Percentiles rank a stretch among this genome's conserved stretches.
Evolutionary conservation across 1,284 basidiomycete species (phyloP).

Genomic region (Cryptococcus sp.): DNA sequence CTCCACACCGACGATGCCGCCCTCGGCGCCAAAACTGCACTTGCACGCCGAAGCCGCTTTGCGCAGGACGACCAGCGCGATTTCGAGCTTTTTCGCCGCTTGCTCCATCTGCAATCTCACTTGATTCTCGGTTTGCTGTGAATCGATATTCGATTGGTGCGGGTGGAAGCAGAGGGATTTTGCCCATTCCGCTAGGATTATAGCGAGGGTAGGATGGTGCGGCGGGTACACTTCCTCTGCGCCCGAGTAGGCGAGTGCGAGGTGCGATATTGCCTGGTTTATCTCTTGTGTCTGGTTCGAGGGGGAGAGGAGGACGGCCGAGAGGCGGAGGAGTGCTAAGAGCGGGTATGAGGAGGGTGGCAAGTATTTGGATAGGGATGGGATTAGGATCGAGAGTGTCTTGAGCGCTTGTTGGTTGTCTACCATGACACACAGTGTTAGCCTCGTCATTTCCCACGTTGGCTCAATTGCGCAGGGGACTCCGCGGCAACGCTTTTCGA

Average conservation of each 20-base stretch:
- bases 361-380: constrained; percentile 64
- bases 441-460: too few species aligned
- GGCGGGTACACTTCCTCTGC: constrained; percentile 59
- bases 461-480: too few species aligned
- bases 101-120: constrained; percentile 41
- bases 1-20: constrained; percentile 45
- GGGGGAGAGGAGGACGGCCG: constrained; percentile 47
- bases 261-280: constrained; percentile 58
- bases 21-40: constrained; percentile 46
- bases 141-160: not conserved
- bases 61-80: constrained; percentile 66
- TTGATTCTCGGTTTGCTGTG: not conserved
- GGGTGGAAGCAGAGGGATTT: constrained; percentile 61
- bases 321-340: constrained; percentile 69
- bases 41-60: constrained; percentile 57
- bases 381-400: constrained; percentile 58
- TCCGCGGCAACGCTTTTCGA: too few species aligned
- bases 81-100: constrained; percentile 62
- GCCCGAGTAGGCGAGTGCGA: constrained; percentile 63
- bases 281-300: constrained; percentile 20
- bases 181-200: constrained; percentile 76
- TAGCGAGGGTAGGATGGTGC: constrained; percentile 76
- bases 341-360: constrained; percentile 71
- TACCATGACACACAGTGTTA: not conserved
- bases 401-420: constrained; percentile 55